Conservation (phyloP, 108 stramenopile genomes). For the Cyclotella sp. region DNA sequence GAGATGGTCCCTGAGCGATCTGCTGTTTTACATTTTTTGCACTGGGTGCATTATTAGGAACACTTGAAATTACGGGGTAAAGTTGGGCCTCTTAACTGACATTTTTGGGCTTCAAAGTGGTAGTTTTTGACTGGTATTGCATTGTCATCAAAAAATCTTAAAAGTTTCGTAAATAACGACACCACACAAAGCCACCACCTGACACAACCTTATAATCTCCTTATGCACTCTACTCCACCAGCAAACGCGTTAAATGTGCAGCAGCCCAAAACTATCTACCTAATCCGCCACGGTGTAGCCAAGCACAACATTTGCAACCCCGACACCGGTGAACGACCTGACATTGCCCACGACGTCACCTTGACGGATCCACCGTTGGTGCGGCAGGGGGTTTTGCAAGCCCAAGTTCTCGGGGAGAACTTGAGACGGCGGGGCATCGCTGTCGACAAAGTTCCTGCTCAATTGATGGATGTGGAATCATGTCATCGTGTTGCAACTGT, state of each 20-base stretch:
- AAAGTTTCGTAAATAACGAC: no score
- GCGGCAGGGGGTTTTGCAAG: constrained; percentile 62
- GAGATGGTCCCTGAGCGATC: no score
- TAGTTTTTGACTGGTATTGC: no score
- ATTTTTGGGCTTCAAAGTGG: no score
- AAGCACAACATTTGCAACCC: constrained; percentile 67
- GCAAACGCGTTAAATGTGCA: not conserved
- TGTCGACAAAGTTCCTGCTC: not conserved
- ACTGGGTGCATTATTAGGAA: no score
- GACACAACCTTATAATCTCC: not conserved
- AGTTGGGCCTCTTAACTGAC: no score
- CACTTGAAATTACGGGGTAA: no score
- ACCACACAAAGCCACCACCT: not conserved
- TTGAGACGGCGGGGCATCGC: constrained; percentile 24
- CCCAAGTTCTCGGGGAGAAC: constrained; percentile 49
- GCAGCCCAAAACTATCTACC: constrained; percentile 57
- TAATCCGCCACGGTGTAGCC: constrained; percentile 82
- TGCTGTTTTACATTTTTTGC: no score
- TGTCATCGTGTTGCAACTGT: constrained; percentile 3
- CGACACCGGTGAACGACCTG: constrained; percentile 44
- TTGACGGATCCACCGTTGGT: constrained; percentile 75
- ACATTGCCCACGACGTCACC: constrained; percentile 44
- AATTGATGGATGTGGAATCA: constrained; percentile 12
- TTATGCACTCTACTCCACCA: not conserved
- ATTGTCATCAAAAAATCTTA: no score